Conservation (phyloP, 2,329 filamentous ascomycete genomes). For the Aspergillus vadensis region DNA sequence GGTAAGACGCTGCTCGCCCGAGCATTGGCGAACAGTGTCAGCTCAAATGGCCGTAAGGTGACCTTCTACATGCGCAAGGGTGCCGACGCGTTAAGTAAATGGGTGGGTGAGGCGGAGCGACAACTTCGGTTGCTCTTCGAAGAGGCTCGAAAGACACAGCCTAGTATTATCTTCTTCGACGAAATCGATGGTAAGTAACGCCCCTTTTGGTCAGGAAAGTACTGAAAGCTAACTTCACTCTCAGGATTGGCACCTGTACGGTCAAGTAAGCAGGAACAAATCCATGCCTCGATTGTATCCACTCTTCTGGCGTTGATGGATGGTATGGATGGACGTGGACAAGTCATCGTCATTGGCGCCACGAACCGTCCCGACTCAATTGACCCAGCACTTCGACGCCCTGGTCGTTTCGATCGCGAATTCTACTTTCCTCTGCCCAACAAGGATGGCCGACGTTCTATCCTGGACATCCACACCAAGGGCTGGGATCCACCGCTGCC, state of each 20-base stretch:
- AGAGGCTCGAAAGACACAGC: slow-evolving; percentile 91
- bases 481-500: slow-evolving; percentile 82
- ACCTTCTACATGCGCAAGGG: slow-evolving; percentile 99
- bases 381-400: slow-evolving; percentile 89
- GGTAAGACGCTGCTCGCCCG: slow-evolving; percentile 96
- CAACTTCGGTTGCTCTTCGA: slow-evolving; percentile 93
- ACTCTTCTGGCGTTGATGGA: slow-evolving; percentile 95
- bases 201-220: neutral
- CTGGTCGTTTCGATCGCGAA: slow-evolving; percentile 93
- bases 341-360: slow-evolving; percentile 98
- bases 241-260: slow-evolving; percentile 78
- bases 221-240: neutral
- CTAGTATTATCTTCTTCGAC: slow-evolving; percentile 99
- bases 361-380: slow-evolving; percentile 97
- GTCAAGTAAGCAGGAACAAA: slow-evolving; percentile 98
- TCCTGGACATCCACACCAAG: slow-evolving; percentile 92
- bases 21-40: slow-evolving; percentile 87
- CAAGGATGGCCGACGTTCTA: slow-evolving; percentile 74
- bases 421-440: slow-evolving; percentile 97
- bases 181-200: slow-evolving; percentile 78
- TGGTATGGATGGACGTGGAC: slow-evolving; percentile 95
- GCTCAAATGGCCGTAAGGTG: slow-evolving; percentile 86
- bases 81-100: slow-evolving; percentile 95
- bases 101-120: slow-evolving; percentile 97
- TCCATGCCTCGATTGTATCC: slow-evolving; percentile 95